Evolutionary conservation across 148 eudicot genomes (phyloP), one percentile per base, ranked within the genome.

Genomic region (Nepenthes mirabilis): DNA sequence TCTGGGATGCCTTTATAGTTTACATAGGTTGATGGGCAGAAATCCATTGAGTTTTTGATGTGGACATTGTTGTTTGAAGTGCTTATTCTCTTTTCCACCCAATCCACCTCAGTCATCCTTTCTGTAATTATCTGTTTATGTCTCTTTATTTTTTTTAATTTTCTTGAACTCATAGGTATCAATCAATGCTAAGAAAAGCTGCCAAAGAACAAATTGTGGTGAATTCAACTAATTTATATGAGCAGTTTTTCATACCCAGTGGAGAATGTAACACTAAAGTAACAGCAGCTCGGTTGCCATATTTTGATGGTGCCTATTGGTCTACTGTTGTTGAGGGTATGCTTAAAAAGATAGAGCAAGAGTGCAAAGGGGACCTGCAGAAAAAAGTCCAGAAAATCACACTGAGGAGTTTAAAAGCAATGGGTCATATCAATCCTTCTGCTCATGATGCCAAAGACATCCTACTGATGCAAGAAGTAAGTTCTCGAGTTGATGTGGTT

Each of bases 261-360:
- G 90, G 70, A 56, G 80, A 75, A 63, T 49, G 62, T 59, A 83
- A 70, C 56, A 65, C 68, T 67, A 87, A 82, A 72, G 78, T 87
- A 58, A 87, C 91, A 34, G 84, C 86, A 45, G 89, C 93, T 52
- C 87, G 85, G 65, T 73, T 91, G 65, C 97, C 97, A 56, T 91
- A 85, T 23, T 23, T 23, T 74, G 95, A 91, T 56, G 97, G 95
- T 55, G 89, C 79, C 70, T 91, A 82, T 65, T 91, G 91, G 95
- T 77, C 91, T 47, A 61, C 71, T 69, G 80, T 79, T 74, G 84
- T 82, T 66, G 85, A 83, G 60, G 72, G 65, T 48, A 71, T 84
- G 74, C 74, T 79, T 10, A 73, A 62, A 40, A 77, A 78, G 11
- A 80, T 85, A 47, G 86, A 80, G 55, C 66, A 69, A 58, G 84